Conservation (phyloP, 108 stramenopile genomes). For the Cyclostephanos invisitatus region DNA sequence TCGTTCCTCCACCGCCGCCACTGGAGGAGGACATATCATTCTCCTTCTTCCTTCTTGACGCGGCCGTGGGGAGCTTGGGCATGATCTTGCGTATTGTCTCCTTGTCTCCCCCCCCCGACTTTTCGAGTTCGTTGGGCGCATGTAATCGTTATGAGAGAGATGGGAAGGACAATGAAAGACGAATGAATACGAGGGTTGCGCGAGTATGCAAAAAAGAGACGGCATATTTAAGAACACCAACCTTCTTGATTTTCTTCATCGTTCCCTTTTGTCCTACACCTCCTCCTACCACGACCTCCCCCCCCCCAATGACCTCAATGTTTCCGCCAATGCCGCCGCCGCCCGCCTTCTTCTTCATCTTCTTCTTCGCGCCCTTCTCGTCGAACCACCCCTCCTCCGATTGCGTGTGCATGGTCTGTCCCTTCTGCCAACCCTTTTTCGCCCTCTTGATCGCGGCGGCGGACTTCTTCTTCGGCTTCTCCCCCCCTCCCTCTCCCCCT, state of each 20-base stretch:
- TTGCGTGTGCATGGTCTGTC: neutral
- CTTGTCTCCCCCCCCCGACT: constrained; percentile 8
- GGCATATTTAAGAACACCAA: neutral
- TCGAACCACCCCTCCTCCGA: neutral
- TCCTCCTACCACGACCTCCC: neutral
- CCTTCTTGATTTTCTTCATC: neutral
- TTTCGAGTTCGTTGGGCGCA: neutral
- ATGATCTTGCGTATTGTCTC: neutral
- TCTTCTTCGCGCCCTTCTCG: neutral
- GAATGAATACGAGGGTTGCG: neutral
- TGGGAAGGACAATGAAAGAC: neutral
- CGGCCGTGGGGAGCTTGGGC: constrained; percentile 23
- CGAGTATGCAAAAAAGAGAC: neutral
- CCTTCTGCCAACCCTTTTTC: neutral
- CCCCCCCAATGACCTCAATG: neutral
- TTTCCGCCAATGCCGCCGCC: neutral
- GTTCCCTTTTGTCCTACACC: no score
- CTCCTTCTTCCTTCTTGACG: constrained; percentile 23
- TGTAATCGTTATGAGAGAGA: neutral
- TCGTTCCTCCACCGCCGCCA: neutral
- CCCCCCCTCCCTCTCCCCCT: neutral
- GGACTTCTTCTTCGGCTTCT: constrained; percentile 4
- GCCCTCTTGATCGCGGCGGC: constrained; percentile 5
- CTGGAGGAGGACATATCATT: neutral
- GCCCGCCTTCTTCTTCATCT: neutral